A percentile compares a stretch with the other conserved stretches of the same genome.
phyloP scores from a whole-genome alignment of 2,329 filamentous ascomycete species.

The Talaromyces sp. region DNA sequence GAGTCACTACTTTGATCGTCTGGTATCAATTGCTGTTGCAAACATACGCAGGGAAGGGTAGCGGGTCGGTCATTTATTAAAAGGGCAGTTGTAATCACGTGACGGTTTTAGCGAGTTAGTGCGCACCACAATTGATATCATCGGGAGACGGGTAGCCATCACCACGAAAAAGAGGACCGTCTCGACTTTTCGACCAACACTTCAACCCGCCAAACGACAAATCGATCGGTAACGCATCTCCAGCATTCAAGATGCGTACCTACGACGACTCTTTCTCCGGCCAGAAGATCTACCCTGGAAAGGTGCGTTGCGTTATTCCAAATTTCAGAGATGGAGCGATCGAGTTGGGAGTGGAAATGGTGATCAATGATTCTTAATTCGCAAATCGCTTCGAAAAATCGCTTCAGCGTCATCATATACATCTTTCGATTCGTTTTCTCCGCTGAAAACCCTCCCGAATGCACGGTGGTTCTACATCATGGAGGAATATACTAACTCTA shows the following conservation, averaged over 20 bases:
- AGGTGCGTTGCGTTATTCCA: conserved; percentile 54
- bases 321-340: conserved; percentile 14
- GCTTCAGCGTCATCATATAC: neutral
- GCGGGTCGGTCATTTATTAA: conserved; percentile 13
- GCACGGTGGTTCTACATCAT: neutral
- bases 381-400: neutral
- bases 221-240: conserved; percentile 43
- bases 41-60: neutral
- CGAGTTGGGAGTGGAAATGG: neutral
- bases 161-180: conserved; percentile 16
- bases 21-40: neutral
- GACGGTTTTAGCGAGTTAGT: conserved; percentile 43
- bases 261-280: conserved; percentile 77
- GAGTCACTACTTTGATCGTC: no score
- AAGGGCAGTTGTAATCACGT: conserved; percentile 45
- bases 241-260: conserved; percentile 64
- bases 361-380: neutral
- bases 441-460: neutral
- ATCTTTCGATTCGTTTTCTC: neutral
- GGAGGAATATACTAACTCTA: conserved; percentile 14
- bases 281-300: conserved; percentile 75
- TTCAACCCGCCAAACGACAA: conserved; percentile 41
- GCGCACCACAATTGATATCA: conserved; percentile 41
- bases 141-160: neutral
- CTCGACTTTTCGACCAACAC: conserved; percentile 41